Evolutionary conservation across 1,284 basidiomycete genomes (phyloP).

Genomic region (Earliella scabrosa): DNA sequence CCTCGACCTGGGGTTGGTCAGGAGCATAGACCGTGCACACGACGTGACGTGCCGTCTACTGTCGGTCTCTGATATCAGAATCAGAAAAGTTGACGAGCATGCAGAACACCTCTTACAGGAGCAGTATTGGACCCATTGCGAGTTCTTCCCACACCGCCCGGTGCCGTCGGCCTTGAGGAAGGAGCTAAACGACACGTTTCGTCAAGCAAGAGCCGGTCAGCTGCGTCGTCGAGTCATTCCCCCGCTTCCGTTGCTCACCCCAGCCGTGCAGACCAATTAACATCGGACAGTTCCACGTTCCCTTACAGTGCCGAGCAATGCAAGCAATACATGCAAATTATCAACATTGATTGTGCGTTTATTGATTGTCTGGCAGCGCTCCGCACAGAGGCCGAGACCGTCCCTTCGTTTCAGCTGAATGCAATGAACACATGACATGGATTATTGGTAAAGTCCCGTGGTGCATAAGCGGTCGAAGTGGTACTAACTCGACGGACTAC

Average conservation of each 20-base stretch:
- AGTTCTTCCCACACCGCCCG: slow-evolving; percentile 33
- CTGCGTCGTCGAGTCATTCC: background rate
- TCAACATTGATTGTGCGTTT: slow-evolving; percentile 23
- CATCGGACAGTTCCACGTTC: slow-evolving; percentile 32
- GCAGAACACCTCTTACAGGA: slow-evolving; percentile 29
- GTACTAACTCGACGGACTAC: too few relatives aligned
- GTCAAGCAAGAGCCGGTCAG: slow-evolving; percentile 29
- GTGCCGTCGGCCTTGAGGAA: slow-evolving; percentile 9
- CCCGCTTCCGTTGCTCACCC: background rate
- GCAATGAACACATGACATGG: slow-evolving; percentile 23
- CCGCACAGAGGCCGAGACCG: background rate
- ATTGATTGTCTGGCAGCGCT: background rate
- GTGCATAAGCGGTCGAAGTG: too few relatives aligned
- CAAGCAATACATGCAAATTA: slow-evolving; percentile 26
- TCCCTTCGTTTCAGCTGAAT: slow-evolving; percentile 4
- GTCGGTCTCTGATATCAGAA: background rate
- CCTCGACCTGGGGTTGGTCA: too few relatives aligned
- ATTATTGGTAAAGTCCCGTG: slow-evolving; percentile 27
- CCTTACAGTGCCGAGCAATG: slow-evolving; percentile 29
- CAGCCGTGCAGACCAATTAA: slow-evolving; percentile 26
- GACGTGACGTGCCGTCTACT: background rate
- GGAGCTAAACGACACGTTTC: slow-evolving; percentile 26
- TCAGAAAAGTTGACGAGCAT: background rate
- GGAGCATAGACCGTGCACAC: too few relatives aligned
- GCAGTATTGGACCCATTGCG: slow-evolving; percentile 36